These are phyloP conservation scores for Quercus glauca DNA, from an alignment of 306 rosid genomes.

Conservation along the genomic window DNA sequence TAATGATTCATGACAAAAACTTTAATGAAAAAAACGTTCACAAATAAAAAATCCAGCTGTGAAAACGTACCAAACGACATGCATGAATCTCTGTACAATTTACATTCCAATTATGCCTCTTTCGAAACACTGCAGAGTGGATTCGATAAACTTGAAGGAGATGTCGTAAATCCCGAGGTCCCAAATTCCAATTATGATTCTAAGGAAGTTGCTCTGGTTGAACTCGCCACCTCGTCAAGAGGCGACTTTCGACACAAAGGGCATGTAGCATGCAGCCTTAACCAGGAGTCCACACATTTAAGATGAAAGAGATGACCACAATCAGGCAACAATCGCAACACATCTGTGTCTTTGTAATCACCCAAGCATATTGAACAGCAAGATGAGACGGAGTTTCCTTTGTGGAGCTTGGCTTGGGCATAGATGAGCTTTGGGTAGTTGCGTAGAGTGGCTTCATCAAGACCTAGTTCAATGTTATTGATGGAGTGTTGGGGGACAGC, in stretches of 20 bases:
- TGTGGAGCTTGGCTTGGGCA: not conserved
- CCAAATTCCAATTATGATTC: too few species aligned
- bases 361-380: conserved; percentile 18
- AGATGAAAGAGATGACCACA: not conserved
- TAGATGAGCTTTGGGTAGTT: conserved; percentile 9
- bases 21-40: too few species aligned
- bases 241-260: not conserved
- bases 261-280: not conserved
- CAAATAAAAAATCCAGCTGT: too few species aligned
- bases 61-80: too few species aligned
- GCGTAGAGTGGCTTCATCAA: not conserved
- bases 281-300: not conserved
- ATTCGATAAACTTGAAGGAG: too few species aligned
- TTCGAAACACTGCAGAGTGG: too few species aligned
- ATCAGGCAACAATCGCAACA: not conserved
- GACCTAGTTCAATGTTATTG: not conserved
- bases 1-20: too few species aligned
- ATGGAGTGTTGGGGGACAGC: not conserved
- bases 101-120: too few species aligned
- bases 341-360: conserved; percentile 2
- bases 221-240: not conserved
- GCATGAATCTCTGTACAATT: too few species aligned
- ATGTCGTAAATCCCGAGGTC: too few species aligned
- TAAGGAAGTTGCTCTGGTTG: too few species aligned
- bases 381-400: not conserved